Base-by-base conservation (phyloP, 495 filamentous ascomycete genomes). In the Penicillium argentinense region DNA sequence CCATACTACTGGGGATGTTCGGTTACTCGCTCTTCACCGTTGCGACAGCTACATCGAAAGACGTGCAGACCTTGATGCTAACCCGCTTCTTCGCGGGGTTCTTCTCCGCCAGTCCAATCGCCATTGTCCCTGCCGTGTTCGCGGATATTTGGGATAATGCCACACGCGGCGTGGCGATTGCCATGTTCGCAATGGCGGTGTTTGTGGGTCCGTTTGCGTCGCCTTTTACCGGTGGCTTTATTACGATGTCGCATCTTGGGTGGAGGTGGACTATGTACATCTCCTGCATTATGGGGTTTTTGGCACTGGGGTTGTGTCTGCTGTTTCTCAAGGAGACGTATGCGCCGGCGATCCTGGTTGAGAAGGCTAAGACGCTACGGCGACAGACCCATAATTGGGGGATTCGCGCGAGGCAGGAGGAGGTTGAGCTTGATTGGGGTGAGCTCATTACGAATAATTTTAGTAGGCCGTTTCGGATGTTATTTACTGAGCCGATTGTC, bases 11-110 rank as follows among this genome's bases (percentile, higher is more conserved):
- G n/a, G 79, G 78, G 9, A 60, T 77, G 27, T 59, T 78, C 29
- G 56, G 71, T 5, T 80, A 79, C 42, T 69, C 69, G 3, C 62
- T 84, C 26, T 84, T 85, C 47, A 66, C 69, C 0, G 70, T 84
- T 43, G 74, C 62, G 2, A 69, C 77, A 5, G 81, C 78, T 8
- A 72, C 79, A 69, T 76, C 66, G 58, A 82, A 75, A 26, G 82
- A 85, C 42, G 47, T 82, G 1, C 72, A 80, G 39, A 80, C 77
- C 0, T 56, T 79, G 22, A 69, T 81, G 60, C 47, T 80, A 19
- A 72, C 66, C 13, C 64, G 75, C 9, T 79, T 79, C 55, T 75
- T 80, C 47, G 63, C 60, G 4, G 77, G 77, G 0, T 54, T 79
- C 16, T 78, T 72, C 48, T 67, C 69, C 0, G 74, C 74, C 1